A percentile compares a stretch with the other conserved stretches of the same genome.
These are phyloP conservation scores for Glycine tomentella DNA, from an alignment of 306 rosid species.

Conservation along the genomic window DNA sequence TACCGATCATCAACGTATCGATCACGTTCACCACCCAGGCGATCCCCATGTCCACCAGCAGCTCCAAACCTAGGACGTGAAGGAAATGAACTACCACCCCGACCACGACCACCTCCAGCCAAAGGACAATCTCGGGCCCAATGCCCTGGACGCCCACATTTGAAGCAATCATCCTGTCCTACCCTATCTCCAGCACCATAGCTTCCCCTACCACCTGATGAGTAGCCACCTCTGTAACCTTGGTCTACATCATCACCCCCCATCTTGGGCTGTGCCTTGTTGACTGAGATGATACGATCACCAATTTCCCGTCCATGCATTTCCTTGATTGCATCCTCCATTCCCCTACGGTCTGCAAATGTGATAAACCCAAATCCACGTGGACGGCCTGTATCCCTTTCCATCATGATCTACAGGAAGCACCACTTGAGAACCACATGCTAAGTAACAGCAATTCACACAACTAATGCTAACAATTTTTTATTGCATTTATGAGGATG, in stretches of 20 bases:
- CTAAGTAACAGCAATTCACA: conserved; percentile 29
- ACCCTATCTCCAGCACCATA: conserved; percentile 75
- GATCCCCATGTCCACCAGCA: conserved; percentile 74
- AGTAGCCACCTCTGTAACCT: conserved; percentile 78
- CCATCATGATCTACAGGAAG: conserved; percentile 90
- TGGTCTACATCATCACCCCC: conserved; percentile 82
- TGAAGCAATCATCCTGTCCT: conserved; percentile 95
- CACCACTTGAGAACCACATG: conserved; percentile 47
- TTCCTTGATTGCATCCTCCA: conserved; percentile 98
- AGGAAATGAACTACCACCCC: conserved; percentile 75
- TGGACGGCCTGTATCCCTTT: conserved; percentile 89
- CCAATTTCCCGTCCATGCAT: conserved; percentile 94
- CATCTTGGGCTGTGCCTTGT: conserved; percentile 92
- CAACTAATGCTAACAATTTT: conserved; percentile 35
- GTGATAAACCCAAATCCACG: conserved; percentile 99
- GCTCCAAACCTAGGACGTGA: conserved; percentile 87
- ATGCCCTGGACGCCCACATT: conserved; percentile 96
- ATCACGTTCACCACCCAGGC: conserved; percentile 76
- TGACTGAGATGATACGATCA: conserved; percentile 86
- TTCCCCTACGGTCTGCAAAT: conserved; percentile 87
- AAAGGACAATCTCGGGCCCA: conserved; percentile 98
- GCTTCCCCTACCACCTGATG: conserved; percentile 85
- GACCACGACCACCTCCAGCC: conserved; percentile 73
- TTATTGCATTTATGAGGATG: conserved; percentile 24
- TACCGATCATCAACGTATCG: conserved; percentile 80